Evolutionary conservation across 1,284 basidiomycete species (phyloP), one percentile per base, ranked within the genome.

Genomic region (Marasmius sp.): DNA sequence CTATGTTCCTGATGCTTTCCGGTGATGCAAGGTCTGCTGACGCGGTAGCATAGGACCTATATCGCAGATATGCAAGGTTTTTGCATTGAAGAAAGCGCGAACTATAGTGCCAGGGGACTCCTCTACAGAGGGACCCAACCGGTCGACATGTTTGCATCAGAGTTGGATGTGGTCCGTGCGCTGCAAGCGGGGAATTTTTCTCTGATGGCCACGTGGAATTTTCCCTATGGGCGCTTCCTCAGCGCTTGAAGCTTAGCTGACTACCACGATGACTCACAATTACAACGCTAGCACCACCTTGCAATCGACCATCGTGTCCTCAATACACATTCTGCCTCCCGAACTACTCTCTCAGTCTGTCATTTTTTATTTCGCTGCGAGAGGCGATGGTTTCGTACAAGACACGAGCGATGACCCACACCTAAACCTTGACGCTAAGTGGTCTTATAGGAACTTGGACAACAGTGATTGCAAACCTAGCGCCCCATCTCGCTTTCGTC

Each of bases 1-100:
- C 70, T 36, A 71, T 67, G 61, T 71, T 71, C n/a, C 70, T 67
- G 51, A 71, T 68, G 14, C 66, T 67, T 10, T 71, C 66, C 55
- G 65, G 64, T 12, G 62, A 45, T 45, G 58, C 18, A 3, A 59
- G 11, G 33, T 54, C 57, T 3, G 34, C 52, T 2, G 41, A 18
- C 0, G 37, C 53, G 14, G 62, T 58, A 8, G 57, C 50, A 27
- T 58, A 58, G 16, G 37, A 22, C 47, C 59, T 64, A 51, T 18
- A 18, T 2, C 16, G 20, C 34, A 16, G 33, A 33, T 11, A 16
- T 18, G 38, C 9, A 38, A 18, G 20, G 12, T 14, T 18, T 37
- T 54, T n/a, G 38, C 34, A 36, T 16, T 16, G 52, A n/a, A 37
- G 11, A 16, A 18, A 54, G 52, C 16, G 36, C 5, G 38, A 36